Base-by-base conservation (phyloP, 495 filamentous ascomycete species). In the Neurospora discreta region DNA sequence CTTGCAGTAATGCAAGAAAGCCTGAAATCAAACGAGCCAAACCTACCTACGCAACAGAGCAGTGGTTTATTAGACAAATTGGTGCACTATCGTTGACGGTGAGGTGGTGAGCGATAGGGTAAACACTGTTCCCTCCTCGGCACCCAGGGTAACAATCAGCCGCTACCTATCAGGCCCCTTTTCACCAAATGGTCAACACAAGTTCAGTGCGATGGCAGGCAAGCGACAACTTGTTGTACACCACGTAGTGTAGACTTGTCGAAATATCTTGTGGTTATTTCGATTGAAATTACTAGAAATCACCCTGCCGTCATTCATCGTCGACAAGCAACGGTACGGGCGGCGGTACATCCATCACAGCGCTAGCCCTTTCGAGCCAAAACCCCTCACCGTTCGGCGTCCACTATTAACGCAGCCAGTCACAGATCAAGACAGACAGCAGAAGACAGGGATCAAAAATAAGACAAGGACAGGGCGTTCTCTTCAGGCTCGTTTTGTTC, bases 401-500 rank as follows among this genome's bases (percentile, higher is more conserved):
- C 74, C 75, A 75, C 76, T 77, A 69, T 69, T 70, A 69, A 71
- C 36, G 71, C 75, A 73, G 71, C 46, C 72, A 44, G 39, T 69
- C 68, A 70, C 33, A 30, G 67, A 68, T 36, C 39, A 76, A 71
- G 68, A 76, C 68, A 74, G 72, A 71, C 78, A 78, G 78, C 52
- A 76, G 75, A 71, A 74, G 74, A 73, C 73, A 72, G 71, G 70
- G 52, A 20, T 58, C 42, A 71, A 38, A 30, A 67, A 72, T 36
- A 5, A 44, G 52, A 71, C 65, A 44, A 16, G 69, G 69, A 71
- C 40, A 77, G 69, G 73, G 74, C 42, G 74, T 67, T 72, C 69
- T 73, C 73, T 75, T 73, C 74, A 58, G 72, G 74, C 72, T 60
- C 72, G 71, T 76, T 76, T 75, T 73, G 73, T 69, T 74, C 74